Evolutionary conservation across 805 yeast genomes (phyloP), one percentile per base, ranked within the genome.

Genomic region (Candida ascalaphidarum): DNA sequence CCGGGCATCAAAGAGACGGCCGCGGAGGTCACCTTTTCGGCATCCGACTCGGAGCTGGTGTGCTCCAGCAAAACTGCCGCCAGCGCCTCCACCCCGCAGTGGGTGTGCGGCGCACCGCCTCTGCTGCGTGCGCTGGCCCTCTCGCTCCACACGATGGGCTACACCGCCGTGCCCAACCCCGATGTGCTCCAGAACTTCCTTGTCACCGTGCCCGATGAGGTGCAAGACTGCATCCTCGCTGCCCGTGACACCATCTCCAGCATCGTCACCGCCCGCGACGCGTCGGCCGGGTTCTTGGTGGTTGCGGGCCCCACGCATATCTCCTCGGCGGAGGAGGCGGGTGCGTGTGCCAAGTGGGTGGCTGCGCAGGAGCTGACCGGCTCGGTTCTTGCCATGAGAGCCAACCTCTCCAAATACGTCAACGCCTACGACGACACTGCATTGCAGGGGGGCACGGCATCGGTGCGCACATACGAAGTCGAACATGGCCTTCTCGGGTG

Each of bases 341-440:
- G 44, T 18, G 49, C 46, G 10, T 66, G 71, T 40, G 59, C 71
- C 4, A 49, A 56, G 30, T 65, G 70, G 70, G 40, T 66, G 48
- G 18, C 22, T 15, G 10, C 23, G 11, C 21, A 7, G 5, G 5
- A n/a, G 11, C 11, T n/a, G n/a, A 7, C 11, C n/a, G 29, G 37
- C 17, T 33, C 56, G 13, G 34, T 55, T 30, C 34, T 62, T 16
- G 35, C 61, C 3, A 49, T 65, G 48, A 46, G 67, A 40, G 48
- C 61, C 11, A 63, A 65, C 34, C 43, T 63, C 21, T 52, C 56
- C 7, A 37, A 46, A 21, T 46, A 49, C 35, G 49, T 41, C 32
- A 12, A 27, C 23, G 33, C 27, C 28, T 29, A 42, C 41, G 14
- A 21, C 15, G 32, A 32, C 13, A 25, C 28, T 11, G 11, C 23